Evolutionary conservation across 176 grass and related monocot genomes (phyloP), one percentile per base, ranked within the genome.

Genomic region (Triticum dicoccoides): DNA sequence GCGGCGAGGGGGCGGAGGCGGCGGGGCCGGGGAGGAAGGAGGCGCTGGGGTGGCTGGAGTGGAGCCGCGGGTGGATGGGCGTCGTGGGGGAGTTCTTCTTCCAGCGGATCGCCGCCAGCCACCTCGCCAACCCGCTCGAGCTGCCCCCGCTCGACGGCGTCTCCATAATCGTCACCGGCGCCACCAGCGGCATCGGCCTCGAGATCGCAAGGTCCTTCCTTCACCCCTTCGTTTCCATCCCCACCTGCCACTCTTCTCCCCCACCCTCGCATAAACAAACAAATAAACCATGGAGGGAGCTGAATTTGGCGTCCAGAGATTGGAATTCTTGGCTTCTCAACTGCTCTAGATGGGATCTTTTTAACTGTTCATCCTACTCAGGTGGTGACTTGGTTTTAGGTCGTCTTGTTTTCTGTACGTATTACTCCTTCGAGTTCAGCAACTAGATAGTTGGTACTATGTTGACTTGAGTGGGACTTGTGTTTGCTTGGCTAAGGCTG

Each of bases 41-140:
- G 70, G 85, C 80, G 70, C 84, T 99, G 66, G 97, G 94, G 81
- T 99, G 97, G 94, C 73, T 99, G 76, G 97, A 99, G 83, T 96
- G 97, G 94, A 35, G 84, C 24, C 88, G 90, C 61, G 97, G 97
- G 2, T 96, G 93, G 97, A 61, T 82, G 18, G 33, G 85, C 80
- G 49, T 92, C 42, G 44, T 91, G n/a, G 89, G 97, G 63, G 97
- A 94, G 90, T 99, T 99, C 87, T 47, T 99, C 63, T 96, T 99
- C 90, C 94, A 99, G 90, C 92, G 97, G 76, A 99, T 99, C 88
- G 94, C 89, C 18, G 97, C 97, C 52, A 99, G 97, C 92, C 92
- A 96, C 82, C 87, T 99, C 11, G 87, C 95, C 66, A 96, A 96
- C 62, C 97, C 97, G 23, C 86, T 99, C 52, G 79, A 90, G 14